A percentile compares a stretch with the other conserved stretches of the same genome.
phyloP scores from a whole-genome alignment of 352 stramenopile species.

The Phytophthora syringae region DNA sequence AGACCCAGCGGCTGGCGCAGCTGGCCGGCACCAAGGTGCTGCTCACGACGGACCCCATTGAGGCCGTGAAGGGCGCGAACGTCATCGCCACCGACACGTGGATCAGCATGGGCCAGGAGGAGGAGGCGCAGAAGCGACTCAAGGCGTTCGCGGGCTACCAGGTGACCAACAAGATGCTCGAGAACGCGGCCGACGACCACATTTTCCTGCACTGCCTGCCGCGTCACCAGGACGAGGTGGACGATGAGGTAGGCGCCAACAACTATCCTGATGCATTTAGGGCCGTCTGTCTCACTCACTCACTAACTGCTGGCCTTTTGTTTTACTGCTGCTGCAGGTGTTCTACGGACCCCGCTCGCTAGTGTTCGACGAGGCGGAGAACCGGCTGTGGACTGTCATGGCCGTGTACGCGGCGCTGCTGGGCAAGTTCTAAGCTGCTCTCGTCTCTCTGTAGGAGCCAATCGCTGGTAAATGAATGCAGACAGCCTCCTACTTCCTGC shows the following conservation, averaged over 20 bases:
- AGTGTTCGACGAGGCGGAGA: slow-evolving; percentile 98
- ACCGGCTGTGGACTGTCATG: slow-evolving; percentile 99
- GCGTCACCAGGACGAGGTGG: slow-evolving; percentile 96
- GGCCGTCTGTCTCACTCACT: too few species aligned
- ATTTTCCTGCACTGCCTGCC: slow-evolving; percentile 99
- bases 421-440: slow-evolving; percentile 36
- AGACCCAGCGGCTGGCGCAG: slow-evolving; percentile 88
- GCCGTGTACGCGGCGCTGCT: slow-evolving; percentile 86
- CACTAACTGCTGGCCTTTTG: neutral
- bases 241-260: slow-evolving; percentile 88
- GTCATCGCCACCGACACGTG: slow-evolving; percentile 98
- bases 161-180: slow-evolving; percentile 93
- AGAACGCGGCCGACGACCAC: slow-evolving; percentile 88
- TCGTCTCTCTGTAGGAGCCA: slow-evolving; percentile 7
- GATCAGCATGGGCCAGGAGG: slow-evolving; percentile 96
- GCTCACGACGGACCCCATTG: slow-evolving; percentile 90
- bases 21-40: slow-evolving; percentile 73
- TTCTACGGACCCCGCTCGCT: slow-evolving; percentile 97
- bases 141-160: slow-evolving; percentile 96
- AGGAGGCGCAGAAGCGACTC: slow-evolving; percentile 94
- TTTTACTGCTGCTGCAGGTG: slow-evolving; percentile 43
- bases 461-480: slow-evolving; percentile 28
- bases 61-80: slow-evolving; percentile 94
- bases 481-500: slow-evolving; percentile 1
- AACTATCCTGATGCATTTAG: too few species aligned